Conservation (phyloP, 1,139 yeast genomes). For the Nakaseomyces delphensis region DNA sequence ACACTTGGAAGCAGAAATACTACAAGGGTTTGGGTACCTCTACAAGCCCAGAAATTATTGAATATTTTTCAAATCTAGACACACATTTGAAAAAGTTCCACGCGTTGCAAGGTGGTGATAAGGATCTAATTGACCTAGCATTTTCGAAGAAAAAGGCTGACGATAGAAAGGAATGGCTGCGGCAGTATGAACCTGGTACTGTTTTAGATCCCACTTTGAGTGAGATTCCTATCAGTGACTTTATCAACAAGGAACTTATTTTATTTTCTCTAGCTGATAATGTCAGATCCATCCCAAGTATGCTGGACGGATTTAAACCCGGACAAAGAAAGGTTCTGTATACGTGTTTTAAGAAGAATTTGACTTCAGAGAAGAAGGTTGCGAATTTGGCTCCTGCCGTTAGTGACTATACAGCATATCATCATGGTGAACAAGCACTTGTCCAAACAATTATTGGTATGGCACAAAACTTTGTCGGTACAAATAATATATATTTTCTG, state of each 20-base stretch:
- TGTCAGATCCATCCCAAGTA: constrained; percentile 88
- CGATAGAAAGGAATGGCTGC: constrained; percentile 95
- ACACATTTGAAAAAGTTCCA: constrained; percentile 82
- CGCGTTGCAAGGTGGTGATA: constrained; percentile 72
- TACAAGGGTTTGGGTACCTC: constrained; percentile 99
- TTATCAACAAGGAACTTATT: constrained; percentile 90
- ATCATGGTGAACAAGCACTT: constrained; percentile 88
- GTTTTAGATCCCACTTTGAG: constrained; percentile 73
- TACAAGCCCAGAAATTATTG: constrained; percentile 66
- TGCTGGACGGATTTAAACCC: constrained; percentile 92
- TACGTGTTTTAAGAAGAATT: constrained; percentile 79
- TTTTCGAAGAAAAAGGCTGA: constrained; percentile 94
- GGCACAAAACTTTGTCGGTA: constrained; percentile 92
- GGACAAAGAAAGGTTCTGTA: constrained; percentile 91
- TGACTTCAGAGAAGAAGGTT: constrained; percentile 74
- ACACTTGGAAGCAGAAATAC: constrained; percentile 89
- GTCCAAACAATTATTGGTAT: constrained; percentile 85
- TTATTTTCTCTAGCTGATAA: constrained; percentile 96
- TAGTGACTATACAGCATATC: constrained; percentile 85
- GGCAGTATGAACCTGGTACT: constrained; percentile 84
- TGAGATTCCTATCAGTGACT: constrained; percentile 84
- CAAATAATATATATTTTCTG: constrained; percentile 77
- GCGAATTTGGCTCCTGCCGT: constrained; percentile 88
- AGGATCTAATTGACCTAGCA: constrained; percentile 78
- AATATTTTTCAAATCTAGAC: constrained; percentile 80